These are phyloP conservation scores for Aegilops sharonensis DNA, from an alignment of 176 grass and related monocot species.

Conservation along the genomic window DNA sequence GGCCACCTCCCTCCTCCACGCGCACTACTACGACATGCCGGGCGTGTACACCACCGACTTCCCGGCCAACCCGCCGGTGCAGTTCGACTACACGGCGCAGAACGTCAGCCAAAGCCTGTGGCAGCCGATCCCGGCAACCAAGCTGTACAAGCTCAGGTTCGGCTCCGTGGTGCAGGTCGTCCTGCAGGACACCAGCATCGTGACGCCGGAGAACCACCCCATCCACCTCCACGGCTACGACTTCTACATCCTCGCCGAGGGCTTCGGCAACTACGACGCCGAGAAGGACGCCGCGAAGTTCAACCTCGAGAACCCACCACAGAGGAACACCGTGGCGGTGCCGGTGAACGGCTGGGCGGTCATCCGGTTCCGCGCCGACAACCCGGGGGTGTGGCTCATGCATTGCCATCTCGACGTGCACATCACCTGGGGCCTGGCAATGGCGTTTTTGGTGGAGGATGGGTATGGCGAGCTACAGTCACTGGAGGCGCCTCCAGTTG, in stretches of 20 bases:
- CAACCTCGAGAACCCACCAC: constrained; percentile 66
- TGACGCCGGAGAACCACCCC: constrained; percentile 70
- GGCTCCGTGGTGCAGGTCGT: constrained; percentile 71
- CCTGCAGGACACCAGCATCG: constrained; percentile 72
- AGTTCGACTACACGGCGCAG: constrained; percentile 70
- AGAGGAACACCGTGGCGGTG: constrained; percentile 69
- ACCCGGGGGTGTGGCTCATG: constrained; percentile 78
- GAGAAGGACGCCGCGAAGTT: constrained; percentile 61
- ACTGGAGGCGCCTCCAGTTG: constrained; percentile 44
- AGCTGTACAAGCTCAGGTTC: constrained; percentile 64
- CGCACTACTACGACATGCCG: constrained; percentile 44
- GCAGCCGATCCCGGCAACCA: constrained; percentile 58
- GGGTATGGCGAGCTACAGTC: constrained; percentile 51
- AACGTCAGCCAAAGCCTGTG: constrained; percentile 47
- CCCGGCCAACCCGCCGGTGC: constrained; percentile 54
- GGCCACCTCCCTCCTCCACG: constrained; percentile 52
- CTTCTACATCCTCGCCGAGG: constrained; percentile 63
- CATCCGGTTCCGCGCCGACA: constrained; percentile 77
- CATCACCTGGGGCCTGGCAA: constrained; percentile 78
- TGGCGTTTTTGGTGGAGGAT: constrained; percentile 76
- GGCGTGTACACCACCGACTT: constrained; percentile 73
- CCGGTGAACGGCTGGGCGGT: constrained; percentile 77
- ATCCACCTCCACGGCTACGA: constrained; percentile 85
- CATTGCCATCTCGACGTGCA: constrained; percentile 92
- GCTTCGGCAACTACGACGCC: constrained; percentile 71